Evolutionary conservation across 1,284 basidiomycete species (phyloP).

Genomic region (Earliella scabrosa): DNA sequence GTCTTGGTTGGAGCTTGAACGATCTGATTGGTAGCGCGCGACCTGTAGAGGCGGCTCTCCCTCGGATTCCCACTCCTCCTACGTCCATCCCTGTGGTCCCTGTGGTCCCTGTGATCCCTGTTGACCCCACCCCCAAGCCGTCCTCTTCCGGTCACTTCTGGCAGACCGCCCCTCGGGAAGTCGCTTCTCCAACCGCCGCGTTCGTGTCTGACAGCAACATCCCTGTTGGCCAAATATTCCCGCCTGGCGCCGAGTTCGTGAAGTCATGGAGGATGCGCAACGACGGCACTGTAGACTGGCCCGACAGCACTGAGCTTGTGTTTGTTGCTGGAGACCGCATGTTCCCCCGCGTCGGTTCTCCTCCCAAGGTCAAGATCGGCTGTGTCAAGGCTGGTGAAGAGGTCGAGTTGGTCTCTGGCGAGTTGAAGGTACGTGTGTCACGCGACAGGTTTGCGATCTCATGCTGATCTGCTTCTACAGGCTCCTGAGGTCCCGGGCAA

Average conservation of each 20-base stretch:
- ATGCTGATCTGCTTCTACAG: conserved; percentile 32
- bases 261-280: conserved; percentile 82
- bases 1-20: conserved; percentile 14
- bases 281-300: conserved; percentile 67
- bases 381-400: conserved; percentile 55
- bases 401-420: conserved; percentile 71
- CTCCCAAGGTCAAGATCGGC: conserved; percentile 52
- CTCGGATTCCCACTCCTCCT: background rate
- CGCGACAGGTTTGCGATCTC: background rate
- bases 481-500: conserved; percentile 76
- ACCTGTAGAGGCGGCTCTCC: background rate
- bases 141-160: conserved; percentile 5
- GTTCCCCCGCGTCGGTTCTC: conserved; percentile 37
- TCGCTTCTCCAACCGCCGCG: conserved; percentile 47
- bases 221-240: conserved; percentile 76
- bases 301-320: conserved; percentile 62
- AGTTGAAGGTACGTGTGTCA: conserved; percentile 61
- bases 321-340: conserved; percentile 70
- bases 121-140: conserved; percentile 1
- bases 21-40: conserved; percentile 12
- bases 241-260: conserved; percentile 83
- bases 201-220: conserved; percentile 75
- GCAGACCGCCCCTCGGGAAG: background rate
- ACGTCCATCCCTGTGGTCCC: background rate
- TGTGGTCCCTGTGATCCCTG: too few species aligned